Conservation (phyloP, 345 rosid genomes). For the rapeseed (Brassica napus) region Da-Ae NC_063441.1:16132001-16132500, state of each 20-base stretch:
- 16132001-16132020: conserved; percentile 78
- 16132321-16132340: background rate
- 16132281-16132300: background rate
- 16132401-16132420: background rate
- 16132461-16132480: too few relatives aligned
- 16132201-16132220: background rate
- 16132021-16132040: conserved; percentile 77
- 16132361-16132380: background rate
- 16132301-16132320: background rate
- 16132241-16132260: background rate
- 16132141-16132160: background rate
- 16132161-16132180: background rate
- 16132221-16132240: background rate
- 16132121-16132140: conserved; percentile 80
- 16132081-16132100: conserved; percentile 70
- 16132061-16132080: conserved; percentile 75
- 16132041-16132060: conserved; percentile 81
- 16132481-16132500: too few relatives aligned
- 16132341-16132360: background rate
- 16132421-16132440: background rate
- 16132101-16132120: conserved; percentile 81
- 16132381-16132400: background rate
- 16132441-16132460: too few relatives aligned
- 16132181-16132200: background rate
- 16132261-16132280: background rate